Base-by-base conservation (phyloP, 306 rosid species). In the apple (Malus domestica) region DNA sequence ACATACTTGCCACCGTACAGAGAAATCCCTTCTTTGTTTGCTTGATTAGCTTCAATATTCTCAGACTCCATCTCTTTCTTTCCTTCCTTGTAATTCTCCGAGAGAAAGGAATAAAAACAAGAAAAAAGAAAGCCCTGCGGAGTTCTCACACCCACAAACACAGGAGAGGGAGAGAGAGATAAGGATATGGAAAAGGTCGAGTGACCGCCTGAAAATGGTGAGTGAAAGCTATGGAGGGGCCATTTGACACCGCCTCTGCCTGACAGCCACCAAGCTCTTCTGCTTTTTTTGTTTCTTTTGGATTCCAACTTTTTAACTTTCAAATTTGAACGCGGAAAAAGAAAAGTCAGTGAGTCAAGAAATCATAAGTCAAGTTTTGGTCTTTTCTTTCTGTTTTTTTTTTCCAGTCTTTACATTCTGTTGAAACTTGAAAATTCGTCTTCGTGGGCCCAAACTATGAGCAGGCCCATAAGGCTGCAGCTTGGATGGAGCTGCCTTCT, bases 1-100 rank as follows among this genome's bases (percentile, higher is more conserved):
- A 83, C 80, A 85, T 88, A 95, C 54, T 77, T 89, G 0, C 93
- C 89, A 4, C 79, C 92, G 81, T 82, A 80, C 32, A 87, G 40
- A 0, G 86, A 83, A 74, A 82, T 52, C 18, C 89, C 94, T 73
- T 44, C 29, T 19, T 8, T 66, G 7, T 19, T 63, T 18, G 2
- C 68, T 8, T 72, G 75, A 46, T 72, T 78, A 9, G 81, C 76
- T 52, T 85, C 90, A n/a, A 23, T 54, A 15, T 79, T 32, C 82
- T 80, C 90, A 11, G 71, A 83, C 78, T 81, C 83, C 81, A 71
- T 80, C 60, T 78, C 70, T 70, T 18, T 45, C 73, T 1, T 58
- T 68, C 52, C 25, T 22, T 58, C 52, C 66, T 72, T 35, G 11
- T 13, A 62, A 29, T 2, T 75, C 25, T 4, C 2, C 35, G 65